phyloP scores from a whole-genome alignment of 306 rosid species.

The Pyrus bretschneideri region DNA sequence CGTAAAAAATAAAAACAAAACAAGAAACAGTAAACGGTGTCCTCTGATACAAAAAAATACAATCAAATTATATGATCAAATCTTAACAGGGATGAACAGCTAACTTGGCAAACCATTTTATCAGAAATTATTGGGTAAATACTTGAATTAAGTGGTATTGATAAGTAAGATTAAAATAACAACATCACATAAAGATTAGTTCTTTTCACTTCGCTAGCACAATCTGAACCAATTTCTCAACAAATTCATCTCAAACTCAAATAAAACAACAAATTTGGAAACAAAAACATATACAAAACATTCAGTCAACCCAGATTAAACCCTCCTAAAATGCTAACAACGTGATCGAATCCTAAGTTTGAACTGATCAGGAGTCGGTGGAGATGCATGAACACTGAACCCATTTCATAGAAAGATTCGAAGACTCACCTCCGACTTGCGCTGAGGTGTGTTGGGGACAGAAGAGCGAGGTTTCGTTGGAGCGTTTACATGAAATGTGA shows the following conservation, averaged over 20 bases:
- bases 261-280: neutral
- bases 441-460: neutral
- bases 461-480: neutral
- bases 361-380: neutral
- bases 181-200: neutral
- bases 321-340: neutral
- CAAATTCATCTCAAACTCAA: neutral
- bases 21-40: neutral
- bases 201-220: neutral
- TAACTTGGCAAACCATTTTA: neutral
- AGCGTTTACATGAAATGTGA: neutral
- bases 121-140: neutral
- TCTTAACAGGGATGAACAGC: neutral
- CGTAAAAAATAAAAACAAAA: too few relatives aligned
- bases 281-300: neutral
- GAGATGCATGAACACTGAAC: neutral
- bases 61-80: neutral
- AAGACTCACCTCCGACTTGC: constrained; percentile 19
- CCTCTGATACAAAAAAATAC: neutral
- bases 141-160: neutral
- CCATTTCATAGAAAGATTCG: neutral
- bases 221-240: neutral
- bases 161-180: neutral
- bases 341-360: neutral
- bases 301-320: constrained; percentile 2